phyloP scores from a whole-genome alignment of 2,329 filamentous ascomycete species.

The Fusarium anthophilum region DNA sequence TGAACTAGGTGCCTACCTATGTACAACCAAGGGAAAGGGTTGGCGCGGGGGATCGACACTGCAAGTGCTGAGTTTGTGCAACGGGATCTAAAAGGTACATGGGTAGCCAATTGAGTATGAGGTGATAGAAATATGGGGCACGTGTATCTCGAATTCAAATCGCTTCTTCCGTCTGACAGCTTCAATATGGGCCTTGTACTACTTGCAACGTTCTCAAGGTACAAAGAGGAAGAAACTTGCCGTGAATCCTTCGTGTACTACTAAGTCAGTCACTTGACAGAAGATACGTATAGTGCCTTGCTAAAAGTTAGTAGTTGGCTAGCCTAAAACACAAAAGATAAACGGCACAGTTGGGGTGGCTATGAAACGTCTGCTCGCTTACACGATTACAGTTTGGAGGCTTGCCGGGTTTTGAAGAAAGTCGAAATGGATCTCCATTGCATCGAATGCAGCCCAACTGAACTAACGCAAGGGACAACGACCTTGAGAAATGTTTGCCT shows the following conservation, averaged over 20 bases:
- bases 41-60: constrained; percentile 34
- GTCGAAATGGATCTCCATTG: neutral
- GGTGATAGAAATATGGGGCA: neutral
- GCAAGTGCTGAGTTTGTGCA: constrained; percentile 19
- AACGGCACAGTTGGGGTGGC: constrained; percentile 4
- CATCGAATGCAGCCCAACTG: neutral
- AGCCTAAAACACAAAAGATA: neutral
- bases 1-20: neutral
- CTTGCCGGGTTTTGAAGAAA: constrained; percentile 13
- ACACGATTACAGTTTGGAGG: constrained; percentile 7
- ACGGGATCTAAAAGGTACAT: neutral
- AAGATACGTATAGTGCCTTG: neutral
- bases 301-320: neutral
- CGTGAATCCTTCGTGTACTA: neutral
- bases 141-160: neutral
- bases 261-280: neutral
- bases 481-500: constrained; percentile 1
- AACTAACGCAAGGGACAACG: constrained; percentile 23
- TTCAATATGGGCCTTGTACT: neutral
- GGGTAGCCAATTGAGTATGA: neutral
- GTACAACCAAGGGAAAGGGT: constrained; percentile 5
- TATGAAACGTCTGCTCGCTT: constrained; percentile 1
- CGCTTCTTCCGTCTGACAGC: neutral
- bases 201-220: neutral
- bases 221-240: neutral